phyloP scores from a whole-genome alignment of 139 green algal species.

The Chlorella vulgaris region DNA sequence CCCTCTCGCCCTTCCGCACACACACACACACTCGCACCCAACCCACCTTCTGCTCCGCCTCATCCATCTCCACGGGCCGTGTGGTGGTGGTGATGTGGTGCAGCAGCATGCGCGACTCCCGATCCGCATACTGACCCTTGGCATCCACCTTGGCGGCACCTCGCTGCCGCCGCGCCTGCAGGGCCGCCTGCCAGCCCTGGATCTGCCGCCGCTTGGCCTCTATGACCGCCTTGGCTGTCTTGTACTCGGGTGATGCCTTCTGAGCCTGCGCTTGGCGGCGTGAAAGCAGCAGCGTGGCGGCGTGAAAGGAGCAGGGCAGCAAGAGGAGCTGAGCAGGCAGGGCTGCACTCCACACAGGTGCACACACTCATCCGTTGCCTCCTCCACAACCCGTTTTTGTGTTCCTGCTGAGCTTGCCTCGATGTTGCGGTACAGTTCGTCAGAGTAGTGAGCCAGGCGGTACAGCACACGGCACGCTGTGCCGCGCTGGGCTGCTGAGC shows the following conservation, averaged over 20 bases:
- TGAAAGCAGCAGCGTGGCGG: too few species aligned
- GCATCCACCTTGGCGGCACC: constrained; percentile 5
- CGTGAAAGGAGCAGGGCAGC: too few species aligned
- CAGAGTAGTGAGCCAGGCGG: constrained; percentile 79
- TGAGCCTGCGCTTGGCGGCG: too few species aligned
- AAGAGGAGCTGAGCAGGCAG: too few species aligned
- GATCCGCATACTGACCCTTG: constrained; percentile 9
- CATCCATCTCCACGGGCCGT: constrained; percentile 29
- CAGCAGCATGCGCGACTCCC: constrained; percentile 18
- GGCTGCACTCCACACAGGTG: too few species aligned
- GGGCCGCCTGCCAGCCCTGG: neutral
- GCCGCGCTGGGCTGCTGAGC: constrained; percentile 3
- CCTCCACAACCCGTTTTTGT: too few species aligned
- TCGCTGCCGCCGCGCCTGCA: constrained; percentile 6
- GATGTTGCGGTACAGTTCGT: constrained; percentile 67
- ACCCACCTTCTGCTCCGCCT: constrained; percentile 36
- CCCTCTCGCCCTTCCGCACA: neutral
- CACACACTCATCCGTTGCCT: too few species aligned
- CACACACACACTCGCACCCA: neutral
- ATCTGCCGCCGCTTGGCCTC: constrained; percentile 56
- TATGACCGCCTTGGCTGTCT: constrained; percentile 57
- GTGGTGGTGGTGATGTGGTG: constrained; percentile 30
- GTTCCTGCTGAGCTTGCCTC: too few species aligned
- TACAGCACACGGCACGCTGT: constrained; percentile 61
- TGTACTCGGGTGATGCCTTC: constrained; percentile 68